Percentiles rank a stretch among this genome's conserved stretches.
Conservation (phyloP, 192 early-diverging fungal genomes). For the Coemansia sp. region DNA sequence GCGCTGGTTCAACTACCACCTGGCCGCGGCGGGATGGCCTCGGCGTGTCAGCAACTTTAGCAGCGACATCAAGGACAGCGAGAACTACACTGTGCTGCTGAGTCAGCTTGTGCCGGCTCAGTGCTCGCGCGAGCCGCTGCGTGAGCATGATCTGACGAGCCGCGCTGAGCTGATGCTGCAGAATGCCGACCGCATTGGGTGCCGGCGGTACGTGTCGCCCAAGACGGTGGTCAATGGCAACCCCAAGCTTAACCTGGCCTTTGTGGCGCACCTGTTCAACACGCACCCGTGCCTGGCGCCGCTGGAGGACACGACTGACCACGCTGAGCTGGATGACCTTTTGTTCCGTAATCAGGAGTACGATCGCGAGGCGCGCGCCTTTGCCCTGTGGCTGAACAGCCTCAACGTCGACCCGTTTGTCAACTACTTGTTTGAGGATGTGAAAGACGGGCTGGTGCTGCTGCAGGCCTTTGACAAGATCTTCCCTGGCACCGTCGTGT, state of each 20-base stretch:
- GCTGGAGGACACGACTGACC: constrained; percentile 79
- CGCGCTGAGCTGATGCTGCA: constrained; percentile 89
- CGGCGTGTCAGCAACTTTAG: constrained; percentile 88
- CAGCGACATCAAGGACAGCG: constrained; percentile 90
- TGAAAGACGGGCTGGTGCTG: constrained; percentile 87
- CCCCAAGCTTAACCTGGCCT: constrained; percentile 98
- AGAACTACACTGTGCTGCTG: constrained; percentile 92
- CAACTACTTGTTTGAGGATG: constrained; percentile 96
- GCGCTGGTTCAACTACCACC: constrained; percentile 99
- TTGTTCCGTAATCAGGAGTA: constrained; percentile 50
- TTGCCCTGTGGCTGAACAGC: constrained; percentile 97
- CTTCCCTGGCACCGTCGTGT: constrained; percentile 84
- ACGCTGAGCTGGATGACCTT: constrained; percentile 82
- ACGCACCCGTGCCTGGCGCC: constrained; percentile 92
- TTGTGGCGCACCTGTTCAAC: constrained; percentile 98
- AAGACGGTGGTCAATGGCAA: constrained; percentile 95
- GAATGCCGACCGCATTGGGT: constrained; percentile 90
- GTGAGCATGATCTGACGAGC: constrained; percentile 68
- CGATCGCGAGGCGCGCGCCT: constrained; percentile 72
- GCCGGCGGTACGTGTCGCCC: constrained; percentile 91
- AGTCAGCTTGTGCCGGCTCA: constrained; percentile 84
- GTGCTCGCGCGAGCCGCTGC: constrained; percentile 81
- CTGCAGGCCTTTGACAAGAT: constrained; percentile 97
- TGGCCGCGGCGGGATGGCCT: constrained; percentile 88
- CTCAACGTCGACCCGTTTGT: constrained; percentile 97